Percentiles rank a stretch among this genome's conserved stretches.
Conservation (phyloP, 129 eudicot species). For the Heracleum sosnowskyi region DNA sequence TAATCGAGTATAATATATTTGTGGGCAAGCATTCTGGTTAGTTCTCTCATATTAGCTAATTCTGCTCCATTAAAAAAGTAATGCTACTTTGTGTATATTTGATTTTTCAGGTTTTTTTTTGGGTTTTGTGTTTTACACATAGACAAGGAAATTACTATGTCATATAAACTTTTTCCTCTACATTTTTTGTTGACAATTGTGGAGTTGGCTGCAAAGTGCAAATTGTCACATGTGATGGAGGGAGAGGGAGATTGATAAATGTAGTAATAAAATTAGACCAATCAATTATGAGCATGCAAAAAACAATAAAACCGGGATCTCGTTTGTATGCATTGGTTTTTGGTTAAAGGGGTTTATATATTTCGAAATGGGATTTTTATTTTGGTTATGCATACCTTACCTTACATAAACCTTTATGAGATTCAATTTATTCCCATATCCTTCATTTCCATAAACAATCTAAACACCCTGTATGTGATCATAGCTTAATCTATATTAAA, state of each 20-base stretch:
- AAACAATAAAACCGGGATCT: background rate
- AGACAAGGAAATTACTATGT: background rate
- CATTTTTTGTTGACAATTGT: too few relatives aligned
- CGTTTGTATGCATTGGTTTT: background rate
- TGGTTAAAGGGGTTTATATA: background rate
- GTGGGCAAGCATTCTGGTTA: constrained; percentile 67
- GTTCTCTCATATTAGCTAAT: constrained; percentile 9
- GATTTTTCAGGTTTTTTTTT: background rate
- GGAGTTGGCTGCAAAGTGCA: too few relatives aligned
- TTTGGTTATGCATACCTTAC: too few relatives aligned
- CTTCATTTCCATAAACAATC: background rate
- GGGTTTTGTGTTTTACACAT: background rate
- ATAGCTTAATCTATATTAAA: too few relatives aligned
- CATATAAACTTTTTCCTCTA: background rate
- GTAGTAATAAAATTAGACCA: background rate
- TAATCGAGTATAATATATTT: constrained; percentile 40
- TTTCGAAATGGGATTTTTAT: too few relatives aligned
- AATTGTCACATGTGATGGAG: background rate
- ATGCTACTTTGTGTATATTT: background rate
- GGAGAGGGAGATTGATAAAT: background rate
- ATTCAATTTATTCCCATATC: too few relatives aligned
- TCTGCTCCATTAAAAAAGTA: background rate
- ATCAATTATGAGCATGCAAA: background rate
- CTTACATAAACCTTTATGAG: too few relatives aligned
- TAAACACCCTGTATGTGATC: too few relatives aligned